phyloP scores from a whole-genome alignment of 2,329 filamentous ascomycete species.

The Stylonectria norvegica region DNA sequence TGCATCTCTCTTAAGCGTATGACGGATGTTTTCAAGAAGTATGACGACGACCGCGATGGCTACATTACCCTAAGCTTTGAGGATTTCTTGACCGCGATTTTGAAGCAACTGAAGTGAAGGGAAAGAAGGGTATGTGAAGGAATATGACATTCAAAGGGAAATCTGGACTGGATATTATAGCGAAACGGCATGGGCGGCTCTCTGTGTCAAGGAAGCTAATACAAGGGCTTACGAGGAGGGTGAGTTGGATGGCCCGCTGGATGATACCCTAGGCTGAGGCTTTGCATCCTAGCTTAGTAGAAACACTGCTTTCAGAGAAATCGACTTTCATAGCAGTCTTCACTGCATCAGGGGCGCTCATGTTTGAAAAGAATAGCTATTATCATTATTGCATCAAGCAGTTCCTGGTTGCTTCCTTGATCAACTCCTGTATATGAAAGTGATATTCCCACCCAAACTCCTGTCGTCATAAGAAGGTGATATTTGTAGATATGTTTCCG shows the following conservation, averaged over 20 bases:
- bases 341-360: no score
- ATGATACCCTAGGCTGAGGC: slow-evolving; percentile 30
- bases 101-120: slow-evolving; percentile 55
- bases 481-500: no score
- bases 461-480: no score
- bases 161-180: neutral
- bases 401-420: no score
- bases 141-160: neutral
- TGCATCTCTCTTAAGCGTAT: slow-evolving; percentile 96
- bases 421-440: no score
- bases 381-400: no score
- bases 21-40: slow-evolving; percentile 99
- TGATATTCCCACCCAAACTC: no score
- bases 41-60: slow-evolving; percentile 93
- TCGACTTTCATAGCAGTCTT: no score
- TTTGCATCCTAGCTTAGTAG: slow-evolving; percentile 23
- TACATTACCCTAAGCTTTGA: slow-evolving; percentile 83
- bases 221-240: neutral
- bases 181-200: neutral
- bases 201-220: neutral
- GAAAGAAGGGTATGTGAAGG: neutral
- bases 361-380: no score
- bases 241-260: slow-evolving; percentile 12
- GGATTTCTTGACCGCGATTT: slow-evolving; percentile 70
- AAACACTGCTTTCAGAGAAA: no score